Conservation (phyloP, 2,329 filamentous ascomycete species). For the Penicillium aurantiogriseum region DNA sequence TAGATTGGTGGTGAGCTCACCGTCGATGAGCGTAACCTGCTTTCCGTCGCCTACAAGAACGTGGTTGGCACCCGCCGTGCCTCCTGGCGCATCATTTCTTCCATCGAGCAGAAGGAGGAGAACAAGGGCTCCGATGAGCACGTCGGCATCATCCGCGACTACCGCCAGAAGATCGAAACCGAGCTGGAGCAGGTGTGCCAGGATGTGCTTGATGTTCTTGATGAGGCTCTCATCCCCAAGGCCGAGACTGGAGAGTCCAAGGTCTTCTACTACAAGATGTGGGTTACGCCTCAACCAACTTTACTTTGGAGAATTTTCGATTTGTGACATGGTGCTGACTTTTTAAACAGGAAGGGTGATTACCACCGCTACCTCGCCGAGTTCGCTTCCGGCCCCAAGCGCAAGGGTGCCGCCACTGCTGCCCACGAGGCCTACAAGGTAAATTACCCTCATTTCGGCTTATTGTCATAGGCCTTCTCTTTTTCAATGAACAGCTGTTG, state of each 20-base stretch:
- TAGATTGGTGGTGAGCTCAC: conserved; percentile 66
- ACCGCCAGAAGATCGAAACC: conserved; percentile 96
- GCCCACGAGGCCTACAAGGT: conserved; percentile 99
- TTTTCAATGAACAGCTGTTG: background rate
- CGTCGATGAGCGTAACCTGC: conserved; percentile 79
- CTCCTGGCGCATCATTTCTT: conserved; percentile 99
- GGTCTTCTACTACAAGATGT: conserved; percentile 99
- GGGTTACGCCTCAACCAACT: background rate
- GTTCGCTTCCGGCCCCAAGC: conserved; percentile 91
- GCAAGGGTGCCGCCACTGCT: conserved; percentile 90
- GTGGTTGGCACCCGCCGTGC: conserved; percentile 97
- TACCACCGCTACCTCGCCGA: conserved; percentile 99
- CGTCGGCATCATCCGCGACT: conserved; percentile 88
- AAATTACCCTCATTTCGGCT: conserved; percentile 31
- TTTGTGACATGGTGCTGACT: conserved; percentile 74
- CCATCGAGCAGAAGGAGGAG: conserved; percentile 99
- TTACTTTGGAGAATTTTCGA: too few species aligned
- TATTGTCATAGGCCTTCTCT: background rate
- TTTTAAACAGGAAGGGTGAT: conserved; percentile 88
- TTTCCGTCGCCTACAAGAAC: conserved; percentile 99
- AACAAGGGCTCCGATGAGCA: conserved; percentile 97
- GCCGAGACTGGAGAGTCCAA: conserved; percentile 97
- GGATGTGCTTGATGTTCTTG: conserved; percentile 93
- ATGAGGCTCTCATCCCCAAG: conserved; percentile 90
- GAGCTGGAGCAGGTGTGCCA: conserved; percentile 98